Conservation (phyloP, 2,329 filamentous ascomycete genomes). For the Apiospora rasikravindrae region DNA sequence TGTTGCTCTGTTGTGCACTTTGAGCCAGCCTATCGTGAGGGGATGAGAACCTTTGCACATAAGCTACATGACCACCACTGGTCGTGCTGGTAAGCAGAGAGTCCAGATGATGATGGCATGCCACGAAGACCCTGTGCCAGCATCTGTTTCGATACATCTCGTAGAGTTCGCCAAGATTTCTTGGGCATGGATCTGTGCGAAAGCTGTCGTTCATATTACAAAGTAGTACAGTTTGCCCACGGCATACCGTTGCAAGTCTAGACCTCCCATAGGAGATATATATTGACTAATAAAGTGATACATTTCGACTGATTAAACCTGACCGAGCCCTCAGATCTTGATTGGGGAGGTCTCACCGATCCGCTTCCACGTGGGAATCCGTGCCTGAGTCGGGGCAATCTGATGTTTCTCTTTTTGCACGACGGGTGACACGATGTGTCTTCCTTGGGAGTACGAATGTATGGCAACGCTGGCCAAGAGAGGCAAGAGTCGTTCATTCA, state of each 20-base stretch:
- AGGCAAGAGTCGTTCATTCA: too few species aligned
- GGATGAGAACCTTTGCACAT: neutral
- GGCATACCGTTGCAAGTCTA: neutral
- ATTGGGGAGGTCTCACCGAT: neutral
- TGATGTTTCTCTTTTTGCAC: neutral
- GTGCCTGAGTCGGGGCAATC: neutral
- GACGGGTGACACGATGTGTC: neutral
- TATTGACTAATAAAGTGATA: neutral
- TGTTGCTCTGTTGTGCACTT: neutral
- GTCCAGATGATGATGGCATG: neutral
- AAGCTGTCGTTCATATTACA: neutral
- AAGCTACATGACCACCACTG: neutral
- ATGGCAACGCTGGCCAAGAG: neutral
- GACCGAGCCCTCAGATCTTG: neutral
- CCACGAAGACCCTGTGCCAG: neutral
- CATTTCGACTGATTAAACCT: neutral
- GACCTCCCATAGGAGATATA: neutral
- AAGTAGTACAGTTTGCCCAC: neutral
- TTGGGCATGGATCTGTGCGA: neutral
- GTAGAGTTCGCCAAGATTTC: neutral
- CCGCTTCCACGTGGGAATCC: slow-evolving; percentile 6
- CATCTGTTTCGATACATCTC: neutral
- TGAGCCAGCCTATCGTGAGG: neutral
- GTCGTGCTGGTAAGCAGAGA: neutral
- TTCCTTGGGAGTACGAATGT: neutral